Evolutionary conservation across 139 green algal genomes (phyloP).

Genomic region (Yamagishiella unicocca): DNA sequence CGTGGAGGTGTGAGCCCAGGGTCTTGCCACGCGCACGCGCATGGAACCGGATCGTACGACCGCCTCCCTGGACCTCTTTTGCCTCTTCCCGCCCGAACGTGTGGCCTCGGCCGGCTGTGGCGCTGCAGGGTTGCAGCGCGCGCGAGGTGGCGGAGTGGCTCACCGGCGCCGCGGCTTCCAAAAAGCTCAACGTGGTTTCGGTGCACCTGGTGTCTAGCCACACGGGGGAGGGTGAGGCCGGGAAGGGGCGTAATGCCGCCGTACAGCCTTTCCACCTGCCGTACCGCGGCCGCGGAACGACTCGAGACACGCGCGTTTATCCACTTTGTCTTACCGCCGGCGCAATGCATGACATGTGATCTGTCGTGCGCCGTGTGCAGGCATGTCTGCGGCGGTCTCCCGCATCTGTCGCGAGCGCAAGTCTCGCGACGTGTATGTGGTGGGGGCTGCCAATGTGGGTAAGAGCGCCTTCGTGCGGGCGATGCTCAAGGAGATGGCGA

Average conservation of each 20-base stretch:
- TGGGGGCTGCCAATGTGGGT: conserved; percentile 97
- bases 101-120: background rate
- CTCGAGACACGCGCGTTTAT: too few relatives aligned
- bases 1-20: too few relatives aligned
- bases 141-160: conserved; percentile 85
- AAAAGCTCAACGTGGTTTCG: conserved; percentile 77
- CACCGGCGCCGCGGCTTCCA: conserved; percentile 61
- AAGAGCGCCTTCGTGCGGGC: conserved; percentile 95
- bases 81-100: background rate
- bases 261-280: too few relatives aligned
- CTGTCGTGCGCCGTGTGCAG: conserved; percentile 54
- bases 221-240: conserved; percentile 62
- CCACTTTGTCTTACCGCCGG: too few relatives aligned
- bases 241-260: too few relatives aligned
- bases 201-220: conserved; percentile 83
- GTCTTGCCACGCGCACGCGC: too few relatives aligned
- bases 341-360: too few relatives aligned
- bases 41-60: background rate
- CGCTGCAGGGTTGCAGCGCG: conserved; percentile 8
- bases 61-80: background rate
- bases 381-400: conserved; percentile 66
- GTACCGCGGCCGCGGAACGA: too few relatives aligned
- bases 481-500: conserved; percentile 81
- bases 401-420: conserved; percentile 78
- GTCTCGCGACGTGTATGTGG: conserved; percentile 93